Evolutionary conservation across 1,284 basidiomycete genomes (phyloP).

Genomic region (Ceratobasidium sp.): DNA sequence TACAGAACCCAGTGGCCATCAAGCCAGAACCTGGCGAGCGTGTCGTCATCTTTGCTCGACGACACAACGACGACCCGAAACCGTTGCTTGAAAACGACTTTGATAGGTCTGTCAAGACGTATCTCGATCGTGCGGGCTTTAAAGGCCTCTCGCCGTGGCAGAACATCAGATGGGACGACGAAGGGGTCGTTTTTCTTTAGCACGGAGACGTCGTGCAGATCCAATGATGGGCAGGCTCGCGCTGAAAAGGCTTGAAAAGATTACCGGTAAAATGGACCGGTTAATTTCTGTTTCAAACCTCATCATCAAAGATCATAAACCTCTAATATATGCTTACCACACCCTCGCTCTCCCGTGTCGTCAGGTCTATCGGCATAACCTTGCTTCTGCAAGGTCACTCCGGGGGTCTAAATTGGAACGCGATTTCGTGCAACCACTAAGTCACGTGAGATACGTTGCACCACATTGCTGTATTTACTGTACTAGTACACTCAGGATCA

Average conservation of each 20-base stretch:
- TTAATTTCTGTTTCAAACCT: neutral
- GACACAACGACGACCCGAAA: slow-evolving; percentile 5
- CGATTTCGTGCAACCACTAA: no score
- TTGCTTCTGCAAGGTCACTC: no score
- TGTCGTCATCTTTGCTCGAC: slow-evolving; percentile 27
- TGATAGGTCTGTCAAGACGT: slow-evolving; percentile 23
- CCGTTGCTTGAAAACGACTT: slow-evolving; percentile 26
- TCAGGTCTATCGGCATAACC: no score
- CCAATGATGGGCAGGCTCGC: no score
- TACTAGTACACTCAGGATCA: no score
- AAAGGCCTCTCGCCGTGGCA: slow-evolving; percentile 15
- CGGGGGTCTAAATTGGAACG: no score
- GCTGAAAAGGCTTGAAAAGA: no score
- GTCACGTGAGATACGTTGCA: no score
- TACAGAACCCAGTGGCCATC: neutral
- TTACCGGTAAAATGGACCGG: neutral
- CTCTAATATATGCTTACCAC: no score
- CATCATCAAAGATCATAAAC: no score
- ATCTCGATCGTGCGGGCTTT: slow-evolving; percentile 26
- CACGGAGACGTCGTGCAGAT: neutral
- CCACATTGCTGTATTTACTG: no score
- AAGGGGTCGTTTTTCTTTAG: slow-evolving; percentile 22
- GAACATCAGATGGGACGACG: slow-evolving; percentile 25
- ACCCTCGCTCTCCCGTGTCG: no score
- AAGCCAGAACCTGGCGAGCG: slow-evolving; percentile 23